These are phyloP conservation scores for Raffaelea ambrosiae DNA, from an alignment of 2,329 filamentous ascomycete species.

Conservation along the genomic window DNA sequence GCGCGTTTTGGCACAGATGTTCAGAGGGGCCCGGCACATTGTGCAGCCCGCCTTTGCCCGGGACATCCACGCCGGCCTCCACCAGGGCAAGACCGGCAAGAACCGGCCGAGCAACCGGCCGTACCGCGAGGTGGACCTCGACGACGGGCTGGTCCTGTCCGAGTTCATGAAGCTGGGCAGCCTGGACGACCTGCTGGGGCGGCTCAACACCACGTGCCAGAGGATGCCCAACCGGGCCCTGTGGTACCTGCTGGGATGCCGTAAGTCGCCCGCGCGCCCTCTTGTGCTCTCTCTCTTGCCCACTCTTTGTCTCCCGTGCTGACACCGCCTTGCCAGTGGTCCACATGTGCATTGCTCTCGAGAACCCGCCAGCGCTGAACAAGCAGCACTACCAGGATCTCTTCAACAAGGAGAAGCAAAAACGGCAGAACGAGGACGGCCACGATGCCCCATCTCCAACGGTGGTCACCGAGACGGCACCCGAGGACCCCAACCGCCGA, in stretches of 20 bases:
- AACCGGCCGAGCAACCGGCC: not conserved
- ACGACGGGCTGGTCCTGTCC: not conserved
- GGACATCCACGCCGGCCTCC: not conserved
- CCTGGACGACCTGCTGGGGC: not conserved
- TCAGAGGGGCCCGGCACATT: not conserved
- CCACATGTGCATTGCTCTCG: constrained; percentile 1
- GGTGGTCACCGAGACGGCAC: not conserved
- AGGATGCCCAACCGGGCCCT: constrained; percentile 1
- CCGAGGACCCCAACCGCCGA: not conserved
- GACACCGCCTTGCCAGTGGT: not conserved
- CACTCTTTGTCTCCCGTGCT: not conserved
- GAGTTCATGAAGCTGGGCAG: constrained; percentile 5
- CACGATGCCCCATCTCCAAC: not conserved
- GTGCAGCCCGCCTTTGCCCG: not conserved
- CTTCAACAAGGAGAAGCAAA: not conserved
- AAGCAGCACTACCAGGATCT: not conserved
- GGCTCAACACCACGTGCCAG: not conserved
- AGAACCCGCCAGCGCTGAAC: not conserved
- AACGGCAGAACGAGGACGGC: not conserved
- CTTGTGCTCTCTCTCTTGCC: not conserved
- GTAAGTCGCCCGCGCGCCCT: not conserved
- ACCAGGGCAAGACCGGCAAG: not conserved
- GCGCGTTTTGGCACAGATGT: not conserved
- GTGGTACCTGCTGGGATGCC: constrained; percentile 4
- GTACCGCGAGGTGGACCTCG: not conserved